Conservation (phyloP, 2,329 filamentous ascomycete species). For the Venturia oleaginea region DNA sequence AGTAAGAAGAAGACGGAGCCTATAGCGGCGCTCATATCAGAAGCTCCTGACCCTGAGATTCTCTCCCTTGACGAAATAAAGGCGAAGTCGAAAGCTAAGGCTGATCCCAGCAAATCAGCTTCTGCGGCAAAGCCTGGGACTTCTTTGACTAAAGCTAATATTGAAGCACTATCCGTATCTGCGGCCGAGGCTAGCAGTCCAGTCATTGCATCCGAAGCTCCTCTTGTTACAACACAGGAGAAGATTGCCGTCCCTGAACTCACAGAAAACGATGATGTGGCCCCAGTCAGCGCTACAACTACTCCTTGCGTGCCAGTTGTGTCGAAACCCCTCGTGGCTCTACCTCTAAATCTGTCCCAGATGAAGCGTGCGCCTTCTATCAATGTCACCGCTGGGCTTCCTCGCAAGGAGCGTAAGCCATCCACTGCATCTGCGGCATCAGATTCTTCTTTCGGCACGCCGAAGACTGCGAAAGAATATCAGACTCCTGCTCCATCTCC, state of each 20-base stretch:
- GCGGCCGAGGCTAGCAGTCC: not conserved
- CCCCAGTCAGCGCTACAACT: not conserved
- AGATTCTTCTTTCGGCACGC: not conserved
- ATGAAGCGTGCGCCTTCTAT: not conserved
- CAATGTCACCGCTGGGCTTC: not conserved
- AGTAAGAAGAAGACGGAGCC: not conserved
- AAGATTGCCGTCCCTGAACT: not conserved
- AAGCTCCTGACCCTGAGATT: constrained; percentile 3
- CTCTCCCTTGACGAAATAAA: constrained; percentile 2
- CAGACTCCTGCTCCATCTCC: constrained; percentile 1
- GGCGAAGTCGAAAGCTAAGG: not conserved
- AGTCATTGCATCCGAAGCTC: not conserved
- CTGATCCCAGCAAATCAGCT: not conserved
- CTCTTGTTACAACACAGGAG: not conserved
- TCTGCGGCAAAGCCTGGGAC: not conserved
- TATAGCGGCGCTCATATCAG: not conserved
- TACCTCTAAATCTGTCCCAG: not conserved
- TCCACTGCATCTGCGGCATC: not conserved
- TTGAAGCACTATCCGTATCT: not conserved
- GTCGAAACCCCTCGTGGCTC: not conserved
- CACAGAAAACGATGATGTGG: not conserved
- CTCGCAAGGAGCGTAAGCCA: not conserved
- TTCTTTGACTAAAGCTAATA: not conserved
- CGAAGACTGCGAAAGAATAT: not conserved
- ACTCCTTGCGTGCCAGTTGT: not conserved